Conservation (phyloP, 1,284 basidiomycete genomes). For the Pseudozyma flocculosa region DNA sequence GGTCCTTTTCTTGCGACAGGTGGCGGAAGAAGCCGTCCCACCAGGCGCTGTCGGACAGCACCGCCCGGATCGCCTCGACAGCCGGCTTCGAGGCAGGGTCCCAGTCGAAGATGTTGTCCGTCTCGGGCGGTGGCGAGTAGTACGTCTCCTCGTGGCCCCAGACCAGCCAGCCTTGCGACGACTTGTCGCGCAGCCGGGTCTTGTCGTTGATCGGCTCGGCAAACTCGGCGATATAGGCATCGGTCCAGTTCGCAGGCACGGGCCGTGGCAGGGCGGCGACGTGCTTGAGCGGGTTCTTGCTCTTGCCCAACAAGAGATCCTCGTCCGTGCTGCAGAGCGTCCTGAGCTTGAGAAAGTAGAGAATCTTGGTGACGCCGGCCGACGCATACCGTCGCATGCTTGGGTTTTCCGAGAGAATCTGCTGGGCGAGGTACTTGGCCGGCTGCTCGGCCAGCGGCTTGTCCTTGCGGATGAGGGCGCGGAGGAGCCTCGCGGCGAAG, state of each 20-base stretch:
- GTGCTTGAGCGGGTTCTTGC: slow-evolving; percentile 71
- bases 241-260: slow-evolving; percentile 63
- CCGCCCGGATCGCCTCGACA: slow-evolving; percentile 66
- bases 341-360: slow-evolving; percentile 79
- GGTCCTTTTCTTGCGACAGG: slow-evolving; percentile 49
- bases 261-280: slow-evolving; percentile 46
- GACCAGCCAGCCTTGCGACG: slow-evolving; percentile 78
- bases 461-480: slow-evolving; percentile 75
- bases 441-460: slow-evolving; percentile 67
- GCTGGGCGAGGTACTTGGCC: slow-evolving; percentile 60
- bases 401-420: slow-evolving; percentile 71
- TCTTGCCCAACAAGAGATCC: slow-evolving; percentile 77
- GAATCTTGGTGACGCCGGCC: slow-evolving; percentile 73
- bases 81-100: slow-evolving; percentile 67
- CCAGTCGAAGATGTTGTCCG: slow-evolving; percentile 67
- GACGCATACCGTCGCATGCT: slow-evolving; percentile 74
- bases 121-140: slow-evolving; percentile 64
- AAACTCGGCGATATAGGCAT: slow-evolving; percentile 63
- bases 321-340: slow-evolving; percentile 70
- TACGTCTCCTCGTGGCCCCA: slow-evolving; percentile 76
- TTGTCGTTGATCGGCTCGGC: slow-evolving; percentile 56
- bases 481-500: slow-evolving; percentile 73
- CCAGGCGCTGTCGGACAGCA: slow-evolving; percentile 66
- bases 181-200: slow-evolving; percentile 72
- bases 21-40: slow-evolving; percentile 62